These are phyloP conservation scores for Colletotrichum sp. DNA, from an alignment of 2,329 filamentous ascomycete species.

Conservation along the genomic window DNA sequence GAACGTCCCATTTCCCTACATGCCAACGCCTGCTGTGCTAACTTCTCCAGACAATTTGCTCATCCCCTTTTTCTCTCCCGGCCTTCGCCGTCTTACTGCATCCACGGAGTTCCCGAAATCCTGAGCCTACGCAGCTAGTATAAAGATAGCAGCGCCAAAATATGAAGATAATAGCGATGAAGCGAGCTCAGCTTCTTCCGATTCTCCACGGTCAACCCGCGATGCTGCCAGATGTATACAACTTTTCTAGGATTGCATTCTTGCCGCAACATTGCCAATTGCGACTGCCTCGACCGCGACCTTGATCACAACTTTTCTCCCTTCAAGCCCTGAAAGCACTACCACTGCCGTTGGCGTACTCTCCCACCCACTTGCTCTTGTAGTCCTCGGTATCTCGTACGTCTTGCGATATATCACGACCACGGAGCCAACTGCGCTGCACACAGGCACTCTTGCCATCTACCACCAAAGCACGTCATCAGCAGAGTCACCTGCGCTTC, in stretches of 20 bases:
- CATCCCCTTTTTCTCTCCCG: neutral
- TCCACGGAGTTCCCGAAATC: neutral
- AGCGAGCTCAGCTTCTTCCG: neutral
- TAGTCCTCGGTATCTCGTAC: neutral
- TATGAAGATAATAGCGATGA: neutral
- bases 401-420: neutral
- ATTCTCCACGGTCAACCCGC: neutral
- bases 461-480: neutral
- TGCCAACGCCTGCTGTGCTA: neutral
- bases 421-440: neutral
- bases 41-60: neutral
- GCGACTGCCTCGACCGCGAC: neutral
- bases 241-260: neutral
- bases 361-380: neutral
- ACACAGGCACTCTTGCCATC: neutral
- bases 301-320: neutral
- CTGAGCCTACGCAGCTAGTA: neutral
- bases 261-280: neutral
- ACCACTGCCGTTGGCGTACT: neutral
- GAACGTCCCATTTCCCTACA: neutral
- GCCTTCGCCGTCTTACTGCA: neutral
- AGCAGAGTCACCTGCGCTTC: neutral
- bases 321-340: neutral
- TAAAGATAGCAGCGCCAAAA: neutral
- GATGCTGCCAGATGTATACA: neutral